phyloP scores from a whole-genome alignment of 495 filamentous ascomycete species.

The Massariosphaeria phaeospora region DNA sequence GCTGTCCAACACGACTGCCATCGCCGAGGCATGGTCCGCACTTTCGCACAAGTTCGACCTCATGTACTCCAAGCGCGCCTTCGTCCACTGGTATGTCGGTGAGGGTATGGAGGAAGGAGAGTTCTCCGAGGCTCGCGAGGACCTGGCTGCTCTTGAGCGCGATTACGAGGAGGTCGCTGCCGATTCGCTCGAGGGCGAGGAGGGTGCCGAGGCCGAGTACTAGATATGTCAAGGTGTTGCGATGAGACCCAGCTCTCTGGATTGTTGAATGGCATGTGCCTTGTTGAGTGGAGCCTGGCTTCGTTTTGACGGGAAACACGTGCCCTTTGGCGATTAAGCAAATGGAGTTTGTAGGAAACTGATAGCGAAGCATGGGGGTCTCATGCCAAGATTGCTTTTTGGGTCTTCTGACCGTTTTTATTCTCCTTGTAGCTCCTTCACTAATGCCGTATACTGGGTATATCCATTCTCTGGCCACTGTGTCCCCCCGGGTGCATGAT shows the following conservation, averaged over 20 bases:
- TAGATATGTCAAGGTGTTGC: constrained; percentile 46
- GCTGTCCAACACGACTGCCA: constrained; percentile 99
- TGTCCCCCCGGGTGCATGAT: no score
- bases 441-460: no score
- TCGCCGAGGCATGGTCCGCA: constrained; percentile 96
- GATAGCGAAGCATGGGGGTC: no score
- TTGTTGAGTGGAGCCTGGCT: not conserved
- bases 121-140: constrained; percentile 98
- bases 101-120: constrained; percentile 99
- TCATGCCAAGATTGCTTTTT: no score
- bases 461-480: no score
- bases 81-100: constrained; percentile 99
- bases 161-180: constrained; percentile 99
- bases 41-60: constrained; percentile 98
- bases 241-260: constrained; percentile 9
- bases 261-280: constrained; percentile 23
- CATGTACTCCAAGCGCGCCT: constrained; percentile 99
- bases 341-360: constrained; percentile 14
- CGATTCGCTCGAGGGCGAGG: constrained; percentile 87
- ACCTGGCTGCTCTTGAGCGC: constrained; percentile 93
- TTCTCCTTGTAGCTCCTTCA: no score
- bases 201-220: constrained; percentile 90
- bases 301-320: not conserved
- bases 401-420: no score
- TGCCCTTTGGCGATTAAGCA: constrained; percentile 15